Percentiles rank a stretch among this genome's conserved stretches.
These are phyloP conservation scores for Tetrahymena thermophila DNA, from an alignment of 73 alveolate genomes.

Conservation along the genomic window DNA sequence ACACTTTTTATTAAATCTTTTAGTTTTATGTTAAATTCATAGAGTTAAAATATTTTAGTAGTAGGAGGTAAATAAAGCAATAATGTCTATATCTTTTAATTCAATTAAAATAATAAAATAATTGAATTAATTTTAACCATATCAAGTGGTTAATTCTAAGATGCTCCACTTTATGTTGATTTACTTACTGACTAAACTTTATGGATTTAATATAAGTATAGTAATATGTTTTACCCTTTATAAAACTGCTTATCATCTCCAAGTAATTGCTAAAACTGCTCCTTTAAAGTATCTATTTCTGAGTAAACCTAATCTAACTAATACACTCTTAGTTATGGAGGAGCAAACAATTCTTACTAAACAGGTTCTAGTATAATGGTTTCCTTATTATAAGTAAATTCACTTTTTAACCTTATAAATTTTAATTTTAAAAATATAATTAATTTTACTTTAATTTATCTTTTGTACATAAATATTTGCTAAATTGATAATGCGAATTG, in stretches of 20 bases:
- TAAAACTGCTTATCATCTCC: neutral
- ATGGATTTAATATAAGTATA: neutral
- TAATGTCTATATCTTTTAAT: neutral
- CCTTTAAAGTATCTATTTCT: neutral
- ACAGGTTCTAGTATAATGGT: neutral
- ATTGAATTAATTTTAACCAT: neutral
- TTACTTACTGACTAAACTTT: neutral
- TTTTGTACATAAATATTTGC: too few species aligned
- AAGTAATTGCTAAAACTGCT: neutral
- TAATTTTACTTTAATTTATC: too few species aligned
- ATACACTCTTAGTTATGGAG: neutral
- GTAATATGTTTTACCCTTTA: neutral
- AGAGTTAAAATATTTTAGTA: too few species aligned
- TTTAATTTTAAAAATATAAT: too few species aligned
- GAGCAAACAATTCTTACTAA: too few species aligned
- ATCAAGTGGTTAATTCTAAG: neutral
- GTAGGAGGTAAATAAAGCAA: neutral
- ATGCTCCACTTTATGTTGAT: neutral
- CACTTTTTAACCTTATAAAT: neutral
- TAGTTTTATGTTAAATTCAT: too few species aligned
- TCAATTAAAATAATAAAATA: too few species aligned
- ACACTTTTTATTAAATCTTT: neutral
- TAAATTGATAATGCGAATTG: too few species aligned
- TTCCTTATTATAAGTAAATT: neutral
- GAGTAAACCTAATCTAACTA: neutral